Evolutionary conservation across 768 basidiomycete species (phyloP).

Genomic region (Coprinopsis sp.): DNA sequence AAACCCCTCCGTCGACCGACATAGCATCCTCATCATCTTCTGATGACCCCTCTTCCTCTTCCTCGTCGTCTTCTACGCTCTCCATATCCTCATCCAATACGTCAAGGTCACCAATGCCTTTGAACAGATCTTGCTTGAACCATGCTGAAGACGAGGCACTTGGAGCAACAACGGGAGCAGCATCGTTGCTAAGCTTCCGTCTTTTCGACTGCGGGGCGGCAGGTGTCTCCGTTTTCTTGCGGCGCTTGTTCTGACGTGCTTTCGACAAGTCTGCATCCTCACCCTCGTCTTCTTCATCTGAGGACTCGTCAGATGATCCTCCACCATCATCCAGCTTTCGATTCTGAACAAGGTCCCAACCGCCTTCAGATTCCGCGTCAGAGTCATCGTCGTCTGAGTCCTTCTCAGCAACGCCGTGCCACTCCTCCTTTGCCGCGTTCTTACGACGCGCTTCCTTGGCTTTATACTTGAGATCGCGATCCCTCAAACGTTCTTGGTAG

Average conservation of each 20-base stretch:
- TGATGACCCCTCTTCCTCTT: slow-evolving; percentile 22
- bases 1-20: slow-evolving; percentile 3
- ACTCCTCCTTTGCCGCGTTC: slow-evolving; percentile 73
- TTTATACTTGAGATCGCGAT: slow-evolving; percentile 84
- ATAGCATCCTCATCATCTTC: slow-evolving; percentile 17
- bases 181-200: slow-evolving; percentile 44
- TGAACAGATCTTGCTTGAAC: slow-evolving; percentile 94
- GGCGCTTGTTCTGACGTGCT: slow-evolving; percentile 47
- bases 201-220: slow-evolving; percentile 49
- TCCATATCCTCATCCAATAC: slow-evolving; percentile 22
- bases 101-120: slow-evolving; percentile 46
- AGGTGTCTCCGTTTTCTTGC: not conserved
- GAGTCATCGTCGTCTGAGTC: slow-evolving; percentile 39
- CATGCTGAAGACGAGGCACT: slow-evolving; percentile 74
- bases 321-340: slow-evolving; percentile 45
- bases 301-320: slow-evolving; percentile 52
- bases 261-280: slow-evolving; percentile 18
- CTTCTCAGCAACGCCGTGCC: slow-evolving; percentile 62
- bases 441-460: slow-evolving; percentile 73
- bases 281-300: slow-evolving; percentile 35
- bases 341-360: slow-evolving; percentile 65
- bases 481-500: slow-evolving; percentile 75
- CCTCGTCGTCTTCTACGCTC: slow-evolving; percentile 25
- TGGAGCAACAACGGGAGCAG: slow-evolving; percentile 25
- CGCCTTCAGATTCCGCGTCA: slow-evolving; percentile 50